These are phyloP conservation scores for Arxiozyma bovina DNA, from an alignment of 1,139 yeast species.

Conservation along the genomic window DNA sequence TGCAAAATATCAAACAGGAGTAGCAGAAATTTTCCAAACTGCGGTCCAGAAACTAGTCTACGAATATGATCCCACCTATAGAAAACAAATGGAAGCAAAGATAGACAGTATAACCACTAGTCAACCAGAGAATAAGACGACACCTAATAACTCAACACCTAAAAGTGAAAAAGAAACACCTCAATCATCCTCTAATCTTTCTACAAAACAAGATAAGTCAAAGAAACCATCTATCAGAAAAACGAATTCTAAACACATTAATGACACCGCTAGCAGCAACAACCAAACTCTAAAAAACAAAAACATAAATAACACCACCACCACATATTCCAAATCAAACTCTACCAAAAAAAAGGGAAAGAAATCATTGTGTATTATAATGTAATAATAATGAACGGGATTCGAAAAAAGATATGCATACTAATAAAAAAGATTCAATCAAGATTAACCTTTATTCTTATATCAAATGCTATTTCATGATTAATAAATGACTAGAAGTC, in stretches of 20 bases:
- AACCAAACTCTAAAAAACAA: neutral
- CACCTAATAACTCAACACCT: no score
- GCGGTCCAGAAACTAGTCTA: conserved; percentile 66
- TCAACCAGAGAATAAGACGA: neutral
- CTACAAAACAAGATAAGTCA: neutral
- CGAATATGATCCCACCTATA: neutral
- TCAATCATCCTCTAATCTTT: neutral
- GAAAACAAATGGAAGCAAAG: conserved; percentile 28
- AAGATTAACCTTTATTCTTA: neutral
- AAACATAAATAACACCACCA: neutral
- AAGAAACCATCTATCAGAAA: no score
- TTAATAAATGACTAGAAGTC: neutral
- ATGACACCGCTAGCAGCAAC: neutral
- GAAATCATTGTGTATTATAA: conserved; percentile 31
- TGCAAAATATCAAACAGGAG: conserved; percentile 86
- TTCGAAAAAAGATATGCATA: neutral
- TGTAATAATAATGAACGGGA: conserved; percentile 13
- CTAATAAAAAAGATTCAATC: neutral
- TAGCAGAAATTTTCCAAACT: conserved; percentile 69
- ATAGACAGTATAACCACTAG: conserved; percentile 3
- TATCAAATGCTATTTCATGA: neutral
- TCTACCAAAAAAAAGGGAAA: conserved; percentile 23
- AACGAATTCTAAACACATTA: no score
- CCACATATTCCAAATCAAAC: neutral
- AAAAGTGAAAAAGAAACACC: neutral